These are phyloP conservation scores for Russula abietina DNA, from an alignment of 768 basidiomycete species.

Conservation along the genomic window DNA sequence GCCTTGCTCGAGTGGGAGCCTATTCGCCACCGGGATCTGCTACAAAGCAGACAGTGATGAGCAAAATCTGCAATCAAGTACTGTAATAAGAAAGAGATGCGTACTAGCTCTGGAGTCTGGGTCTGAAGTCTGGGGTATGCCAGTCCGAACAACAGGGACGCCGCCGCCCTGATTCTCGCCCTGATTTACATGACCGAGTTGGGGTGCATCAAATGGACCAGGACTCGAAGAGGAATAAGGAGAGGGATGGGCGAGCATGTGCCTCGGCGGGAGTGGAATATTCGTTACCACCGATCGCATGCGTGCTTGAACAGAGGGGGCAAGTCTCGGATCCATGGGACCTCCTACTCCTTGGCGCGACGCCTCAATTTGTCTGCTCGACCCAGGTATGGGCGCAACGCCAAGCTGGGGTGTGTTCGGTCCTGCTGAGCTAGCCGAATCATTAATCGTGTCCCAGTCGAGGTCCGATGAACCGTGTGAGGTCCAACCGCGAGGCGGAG, in stretches of 20 bases:
- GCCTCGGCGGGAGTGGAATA: neutral
- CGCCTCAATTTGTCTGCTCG: neutral
- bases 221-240: neutral
- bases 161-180: too few species aligned
- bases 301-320: too few species aligned
- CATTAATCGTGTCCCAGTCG: too few species aligned
- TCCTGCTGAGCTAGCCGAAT: too few species aligned
- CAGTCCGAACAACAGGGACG: neutral
- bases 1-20: neutral
- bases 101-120: neutral
- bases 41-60: neutral
- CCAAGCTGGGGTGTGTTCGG: too few species aligned
- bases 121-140: neutral
- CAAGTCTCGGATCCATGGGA: neutral
- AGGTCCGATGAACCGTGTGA: too few species aligned
- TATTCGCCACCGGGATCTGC: neutral
- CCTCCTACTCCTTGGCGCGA: neutral
- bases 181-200: neutral
- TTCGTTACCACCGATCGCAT: neutral
- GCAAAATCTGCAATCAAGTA: neutral
- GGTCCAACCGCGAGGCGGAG: too few species aligned
- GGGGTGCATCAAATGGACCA: neutral
- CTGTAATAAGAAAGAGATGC: too few species aligned
- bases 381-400: neutral
- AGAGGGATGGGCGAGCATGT: neutral